Percentiles rank a stretch among this genome's conserved stretches.
These are phyloP conservation scores for Vanderwaltozyma yarrowii DNA, from an alignment of 805 yeast species.

Conservation along the genomic window DNA sequence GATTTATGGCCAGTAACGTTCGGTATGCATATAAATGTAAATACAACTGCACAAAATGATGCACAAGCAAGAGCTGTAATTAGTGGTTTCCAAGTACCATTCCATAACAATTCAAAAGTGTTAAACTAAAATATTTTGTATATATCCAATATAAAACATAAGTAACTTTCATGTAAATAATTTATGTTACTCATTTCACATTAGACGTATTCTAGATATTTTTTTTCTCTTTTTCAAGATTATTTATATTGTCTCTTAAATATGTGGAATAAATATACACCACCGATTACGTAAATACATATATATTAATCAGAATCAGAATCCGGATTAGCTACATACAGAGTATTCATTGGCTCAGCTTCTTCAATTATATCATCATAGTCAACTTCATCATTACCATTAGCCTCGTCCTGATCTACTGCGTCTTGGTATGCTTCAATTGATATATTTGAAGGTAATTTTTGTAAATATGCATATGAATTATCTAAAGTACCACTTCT, in stretches of 20 bases:
- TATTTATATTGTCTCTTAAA: too few species aligned
- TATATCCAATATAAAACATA: neutral
- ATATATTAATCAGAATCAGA: conserved; percentile 15
- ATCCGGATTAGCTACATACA: conserved; percentile 26
- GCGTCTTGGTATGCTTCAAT: conserved; percentile 11
- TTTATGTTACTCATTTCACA: neutral
- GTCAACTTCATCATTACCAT: neutral
- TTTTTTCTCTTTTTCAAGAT: too few species aligned
- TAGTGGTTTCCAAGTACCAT: conserved; percentile 76
- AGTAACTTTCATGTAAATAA: neutral
- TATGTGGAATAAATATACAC: too few species aligned
- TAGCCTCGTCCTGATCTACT: neutral
- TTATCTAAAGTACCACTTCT: conserved; percentile 21
- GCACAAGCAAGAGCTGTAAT: conserved; percentile 78
- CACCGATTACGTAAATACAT: too few species aligned
- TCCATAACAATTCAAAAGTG: conserved; percentile 22
- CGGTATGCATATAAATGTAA: conserved; percentile 77
- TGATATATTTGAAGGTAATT: conserved; percentile 15
- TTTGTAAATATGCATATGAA: conserved; percentile 10
- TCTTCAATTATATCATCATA: neutral
- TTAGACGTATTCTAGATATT: too few species aligned
- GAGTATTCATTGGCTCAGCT: conserved; percentile 5
- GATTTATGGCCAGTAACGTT: conserved; percentile 82
- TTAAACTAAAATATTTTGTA: neutral
- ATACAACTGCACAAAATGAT: conserved; percentile 85